phyloP scores from a whole-genome alignment of 1,284 basidiomycete genomes.

The Tilletia setariae region DNA sequence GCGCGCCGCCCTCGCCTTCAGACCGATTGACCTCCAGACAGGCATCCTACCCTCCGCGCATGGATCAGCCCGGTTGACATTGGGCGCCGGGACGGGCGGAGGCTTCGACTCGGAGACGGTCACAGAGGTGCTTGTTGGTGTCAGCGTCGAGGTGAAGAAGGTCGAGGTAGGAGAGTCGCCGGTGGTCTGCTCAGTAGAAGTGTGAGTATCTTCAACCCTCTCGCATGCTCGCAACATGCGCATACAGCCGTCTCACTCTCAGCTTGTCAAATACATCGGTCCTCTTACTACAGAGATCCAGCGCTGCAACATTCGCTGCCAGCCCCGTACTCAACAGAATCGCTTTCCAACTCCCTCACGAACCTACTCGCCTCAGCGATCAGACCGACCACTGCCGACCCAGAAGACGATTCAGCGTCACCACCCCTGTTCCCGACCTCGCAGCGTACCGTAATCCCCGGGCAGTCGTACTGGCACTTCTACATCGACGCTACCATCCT shows the following conservation, averaged over 20 bases:
- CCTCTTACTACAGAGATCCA: slow-evolving; percentile 12
- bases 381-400: background rate
- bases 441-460: background rate
- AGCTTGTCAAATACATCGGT: background rate
- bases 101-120: slow-evolving; percentile 9
- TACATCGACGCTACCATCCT: slow-evolving; percentile 43
- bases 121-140: slow-evolving; percentile 44
- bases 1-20: slow-evolving; percentile 33
- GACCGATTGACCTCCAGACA: slow-evolving; percentile 36
- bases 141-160: slow-evolving; percentile 43
- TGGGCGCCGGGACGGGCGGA: slow-evolving; percentile 25
- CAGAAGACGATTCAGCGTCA: background rate
- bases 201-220: background rate
- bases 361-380: slow-evolving; percentile 15
- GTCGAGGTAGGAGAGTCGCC: slow-evolving; percentile 24
- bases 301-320: slow-evolving; percentile 16
- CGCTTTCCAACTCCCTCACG: slow-evolving; percentile 14
- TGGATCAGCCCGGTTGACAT: slow-evolving; percentile 37
- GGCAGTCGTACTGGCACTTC: slow-evolving; percentile 33
- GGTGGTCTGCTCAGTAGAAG: slow-evolving; percentile 1
- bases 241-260: slow-evolving; percentile 18
- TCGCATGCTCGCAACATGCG: slow-evolving; percentile 20
- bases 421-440: background rate
- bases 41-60: slow-evolving; percentile 36
- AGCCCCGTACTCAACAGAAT: background rate